These are phyloP conservation scores for Ustilago lituana DNA, from an alignment of 1,284 basidiomycete genomes.

Conservation along the genomic window DNA sequence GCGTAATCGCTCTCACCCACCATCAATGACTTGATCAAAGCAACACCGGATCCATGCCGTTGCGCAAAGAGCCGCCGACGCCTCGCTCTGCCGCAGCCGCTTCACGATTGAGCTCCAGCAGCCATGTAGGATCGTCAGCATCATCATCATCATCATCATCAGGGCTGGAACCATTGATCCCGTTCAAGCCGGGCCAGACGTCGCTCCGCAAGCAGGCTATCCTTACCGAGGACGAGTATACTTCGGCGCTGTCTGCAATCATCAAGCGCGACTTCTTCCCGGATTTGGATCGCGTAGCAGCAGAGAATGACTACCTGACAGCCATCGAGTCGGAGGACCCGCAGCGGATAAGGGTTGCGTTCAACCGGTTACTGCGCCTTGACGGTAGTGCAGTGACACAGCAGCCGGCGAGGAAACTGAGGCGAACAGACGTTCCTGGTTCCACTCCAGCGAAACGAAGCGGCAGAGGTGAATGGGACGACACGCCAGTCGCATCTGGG, in stretches of 20 bases:
- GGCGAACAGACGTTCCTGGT: neutral
- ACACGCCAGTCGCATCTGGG: conserved; percentile 22
- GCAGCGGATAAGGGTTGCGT: conserved; percentile 23
- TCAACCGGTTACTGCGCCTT: conserved; percentile 35
- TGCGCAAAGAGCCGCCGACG: conserved; percentile 46
- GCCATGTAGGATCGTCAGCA: neutral
- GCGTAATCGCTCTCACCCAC: neutral
- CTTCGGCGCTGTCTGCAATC: conserved; percentile 86
- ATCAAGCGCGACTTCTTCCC: conserved; percentile 98
- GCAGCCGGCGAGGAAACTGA: neutral
- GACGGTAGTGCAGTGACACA: conserved; percentile 28
- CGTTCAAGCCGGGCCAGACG: conserved; percentile 42
- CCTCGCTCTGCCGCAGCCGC: conserved; percentile 34
- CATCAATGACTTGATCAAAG: neutral
- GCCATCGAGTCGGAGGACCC: conserved; percentile 54
- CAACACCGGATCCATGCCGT: conserved; percentile 19
- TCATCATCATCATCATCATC: conserved; percentile 17
- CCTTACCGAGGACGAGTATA: conserved; percentile 86
- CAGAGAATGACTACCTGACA: conserved; percentile 61
- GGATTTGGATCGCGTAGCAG: conserved; percentile 48
- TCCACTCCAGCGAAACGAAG: neutral
- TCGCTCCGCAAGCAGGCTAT: conserved; percentile 58
- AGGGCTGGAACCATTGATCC: conserved; percentile 33
- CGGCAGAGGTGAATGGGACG: conserved; percentile 33
- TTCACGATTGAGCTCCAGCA: conserved; percentile 4